Conservation (phyloP, 1,284 basidiomycete genomes). For the Trametes pubescens region DNA sequence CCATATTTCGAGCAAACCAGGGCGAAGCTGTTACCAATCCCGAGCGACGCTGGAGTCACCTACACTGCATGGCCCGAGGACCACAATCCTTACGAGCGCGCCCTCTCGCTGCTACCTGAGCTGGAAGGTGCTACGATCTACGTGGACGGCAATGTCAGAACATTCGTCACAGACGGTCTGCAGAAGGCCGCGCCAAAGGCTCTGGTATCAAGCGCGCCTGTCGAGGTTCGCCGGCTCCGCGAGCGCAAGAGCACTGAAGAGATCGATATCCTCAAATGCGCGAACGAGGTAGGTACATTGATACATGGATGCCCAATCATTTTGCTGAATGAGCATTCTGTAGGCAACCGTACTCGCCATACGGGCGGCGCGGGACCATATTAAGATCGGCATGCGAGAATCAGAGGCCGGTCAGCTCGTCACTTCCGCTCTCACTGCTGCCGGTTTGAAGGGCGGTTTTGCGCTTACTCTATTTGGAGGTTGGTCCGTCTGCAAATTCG, state of each 20-base stretch:
- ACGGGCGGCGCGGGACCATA: conserved; percentile 65
- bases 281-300: conserved; percentile 69
- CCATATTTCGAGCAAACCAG: conserved; percentile 82
- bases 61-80: conserved; percentile 83
- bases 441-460: conserved; percentile 65
- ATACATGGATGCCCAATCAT: background rate
- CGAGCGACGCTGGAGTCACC: conserved; percentile 49
- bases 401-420: conserved; percentile 70
- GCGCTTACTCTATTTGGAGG: conserved; percentile 83
- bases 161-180: conserved; percentile 69
- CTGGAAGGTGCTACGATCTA: conserved; percentile 53
- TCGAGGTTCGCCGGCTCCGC: conserved; percentile 65
- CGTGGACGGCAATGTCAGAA: conserved; percentile 67
- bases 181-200: conserved; percentile 53
- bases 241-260: conserved; percentile 81
- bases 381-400: conserved; percentile 81
- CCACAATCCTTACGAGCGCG: conserved; percentile 69
- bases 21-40: conserved; percentile 67
- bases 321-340: background rate
- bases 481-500: conserved; percentile 36
- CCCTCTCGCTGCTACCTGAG: conserved; percentile 53
- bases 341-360: conserved; percentile 82
- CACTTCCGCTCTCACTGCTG: conserved; percentile 58
- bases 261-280: conserved; percentile 77
- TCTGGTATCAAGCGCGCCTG: conserved; percentile 56